Evolutionary conservation across 75 land plant genomes (phyloP), one percentile per base, ranked within the genome.

Genomic region (Sequoia sempervirens): DNA sequence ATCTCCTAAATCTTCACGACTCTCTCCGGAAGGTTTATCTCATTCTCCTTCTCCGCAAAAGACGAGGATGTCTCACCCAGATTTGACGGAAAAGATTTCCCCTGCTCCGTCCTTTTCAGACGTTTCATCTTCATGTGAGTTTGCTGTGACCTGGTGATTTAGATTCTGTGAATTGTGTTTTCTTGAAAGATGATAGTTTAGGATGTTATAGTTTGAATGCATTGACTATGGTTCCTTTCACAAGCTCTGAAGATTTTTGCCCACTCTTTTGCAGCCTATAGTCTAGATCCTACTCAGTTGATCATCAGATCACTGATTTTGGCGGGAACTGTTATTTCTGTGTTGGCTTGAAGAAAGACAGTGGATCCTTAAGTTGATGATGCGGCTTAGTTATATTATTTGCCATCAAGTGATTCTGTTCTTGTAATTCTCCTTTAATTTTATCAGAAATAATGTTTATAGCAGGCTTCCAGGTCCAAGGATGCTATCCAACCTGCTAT

Each of bases 31-130:
- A 9, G 32, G 50, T 5, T 41, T 11, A 28, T 1, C 80, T n/a
- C 28, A 78, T 78, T 78, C 32, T 78, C 47, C 80, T 45, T 11
- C 80, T 45, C 80, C 80, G 26, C 15, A 78, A 78, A 78, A 10
- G 26, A 78, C 43, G 11, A 78, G 80, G 52, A 78, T 26, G 47
- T 45, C 80, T 40, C 30, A 78, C 46, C 47, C 80, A 78, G 50
- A 43, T 43, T 52, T 78, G 28, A 34, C 80, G 2, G 28, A 76
- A 76, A 23, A 2, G 47, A 38, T 20, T 23, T 76, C 47, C 2
- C 28, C 30, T 8, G 28, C 2, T 41, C 79, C 28, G 4, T 47
- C 79, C 2, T 40, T 41, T 41, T 76, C 79, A 41, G 10, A 41
- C 15, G 28, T 75, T 75, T 38, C 78, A 38, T 37, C 78, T 75